These are phyloP conservation scores for Saxispiralis lemnorum DNA, from an alignment of 495 filamentous ascomycete species.

Conservation along the genomic window DNA sequence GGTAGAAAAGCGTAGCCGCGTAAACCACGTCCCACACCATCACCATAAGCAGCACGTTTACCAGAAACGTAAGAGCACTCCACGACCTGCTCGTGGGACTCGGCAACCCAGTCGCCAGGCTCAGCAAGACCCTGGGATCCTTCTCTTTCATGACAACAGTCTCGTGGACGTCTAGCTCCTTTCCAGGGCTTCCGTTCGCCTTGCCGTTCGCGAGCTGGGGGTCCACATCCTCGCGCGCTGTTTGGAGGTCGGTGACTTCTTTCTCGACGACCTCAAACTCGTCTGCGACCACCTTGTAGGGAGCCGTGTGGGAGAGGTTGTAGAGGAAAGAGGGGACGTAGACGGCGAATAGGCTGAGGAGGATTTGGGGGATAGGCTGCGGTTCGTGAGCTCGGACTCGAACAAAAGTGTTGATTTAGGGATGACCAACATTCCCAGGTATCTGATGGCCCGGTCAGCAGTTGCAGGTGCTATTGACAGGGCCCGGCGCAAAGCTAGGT, in stretches of 20 bases:
- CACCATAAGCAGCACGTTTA: conserved; percentile 50
- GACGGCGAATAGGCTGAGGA: conserved; percentile 52
- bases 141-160: conserved; percentile 24
- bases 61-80: conserved; percentile 41
- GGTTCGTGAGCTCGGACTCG: conserved; percentile 8
- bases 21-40: conserved; percentile 59
- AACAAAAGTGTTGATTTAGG: neutral
- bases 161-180: conserved; percentile 26
- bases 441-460: conserved; percentile 30
- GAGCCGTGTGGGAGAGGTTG: conserved; percentile 36
- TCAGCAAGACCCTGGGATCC: conserved; percentile 28
- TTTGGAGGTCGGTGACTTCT: conserved; percentile 27
- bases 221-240: conserved; percentile 10
- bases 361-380: conserved; percentile 42
- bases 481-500: neutral
- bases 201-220: conserved; percentile 12
- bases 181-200: conserved; percentile 16
- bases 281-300: conserved; percentile 41
- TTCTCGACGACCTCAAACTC: conserved; percentile 42
- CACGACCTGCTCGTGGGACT: conserved; percentile 45
- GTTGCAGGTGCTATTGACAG: neutral
- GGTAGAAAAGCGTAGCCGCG: conserved; percentile 46
- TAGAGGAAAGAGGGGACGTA: conserved; percentile 54
- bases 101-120: conserved; percentile 60
- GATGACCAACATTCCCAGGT: conserved; percentile 34